Percentiles rank a stretch among this genome's conserved stretches.
These are phyloP conservation scores for Rhodotorula sp. DNA, from an alignment of 1,284 basidiomycete species.

Conservation along the genomic window DNA sequence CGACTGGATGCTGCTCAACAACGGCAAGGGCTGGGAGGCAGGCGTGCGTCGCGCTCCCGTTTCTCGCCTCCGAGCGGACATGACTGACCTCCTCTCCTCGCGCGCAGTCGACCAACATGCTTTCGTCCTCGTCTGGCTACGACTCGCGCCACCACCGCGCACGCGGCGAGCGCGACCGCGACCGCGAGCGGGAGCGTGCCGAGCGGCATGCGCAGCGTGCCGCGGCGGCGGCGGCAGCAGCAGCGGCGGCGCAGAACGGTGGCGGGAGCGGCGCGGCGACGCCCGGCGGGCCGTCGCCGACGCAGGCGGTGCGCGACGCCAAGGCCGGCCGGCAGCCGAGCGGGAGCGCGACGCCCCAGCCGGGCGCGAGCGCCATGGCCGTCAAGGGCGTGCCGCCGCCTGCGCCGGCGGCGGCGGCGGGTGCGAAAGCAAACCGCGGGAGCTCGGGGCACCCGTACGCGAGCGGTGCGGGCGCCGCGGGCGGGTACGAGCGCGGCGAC, in stretches of 20 bases:
- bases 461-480: constrained; percentile 5
- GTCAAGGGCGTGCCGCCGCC: constrained; percentile 70
- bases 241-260: constrained; percentile 38
- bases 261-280: not conserved
- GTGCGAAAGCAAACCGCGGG: constrained; percentile 14
- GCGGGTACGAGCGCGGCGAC: constrained; percentile 16
- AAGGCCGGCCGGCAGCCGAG: constrained; percentile 15
- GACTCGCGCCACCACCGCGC: constrained; percentile 48
- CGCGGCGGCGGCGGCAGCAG: constrained; percentile 48
- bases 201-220: constrained; percentile 54
- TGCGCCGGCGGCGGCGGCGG: constrained; percentile 30
- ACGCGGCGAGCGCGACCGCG: constrained; percentile 48
- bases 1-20: constrained; percentile 87
- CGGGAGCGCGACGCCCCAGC: constrained; percentile 53
- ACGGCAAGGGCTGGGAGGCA: constrained; percentile 92
- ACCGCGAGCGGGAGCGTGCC: constrained; percentile 53
- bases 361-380: constrained; percentile 69
- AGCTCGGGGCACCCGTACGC: constrained; percentile 32
- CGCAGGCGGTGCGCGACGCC: constrained; percentile 6
- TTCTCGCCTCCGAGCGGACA: not conserved
- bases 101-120: constrained; percentile 44
- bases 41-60: constrained; percentile 56
- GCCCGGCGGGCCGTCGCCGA: not conserved
- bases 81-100: constrained; percentile 30
- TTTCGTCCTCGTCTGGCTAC: constrained; percentile 47